Evolutionary conservation across 352 stramenopile genomes (phyloP), one percentile per base, ranked within the genome.

Genomic region (Globisporangium acanthophoron): DNA sequence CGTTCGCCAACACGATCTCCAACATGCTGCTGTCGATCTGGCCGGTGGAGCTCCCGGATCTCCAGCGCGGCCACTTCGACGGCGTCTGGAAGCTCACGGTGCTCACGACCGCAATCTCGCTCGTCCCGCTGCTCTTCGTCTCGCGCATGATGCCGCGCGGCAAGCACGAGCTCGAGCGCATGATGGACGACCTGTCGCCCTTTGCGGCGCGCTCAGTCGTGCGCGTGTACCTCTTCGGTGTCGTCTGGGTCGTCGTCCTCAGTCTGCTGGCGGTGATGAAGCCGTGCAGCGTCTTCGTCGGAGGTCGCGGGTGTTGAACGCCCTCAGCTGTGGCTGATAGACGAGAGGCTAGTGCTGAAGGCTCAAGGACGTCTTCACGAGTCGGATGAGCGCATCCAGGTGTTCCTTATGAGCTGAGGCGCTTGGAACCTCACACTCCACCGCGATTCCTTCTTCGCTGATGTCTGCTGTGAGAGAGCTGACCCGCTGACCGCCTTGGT

Each of bases 31-130:
- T 93, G 35, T 61, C 61, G 2, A 54, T 93, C 15, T 93, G 84
- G 84, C 76, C 81, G 5, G 84, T 91, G 16, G 78, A 93, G 47
- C 60, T 91, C 0, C 52, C 55, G 3, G 80, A 93, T 52, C 71
- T 93, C 7, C 54, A 78, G 46, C 64, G 59, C 0, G 73, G 76
- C 20, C 53, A 87, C 33, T 85, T 71, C n/a, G 69, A 65, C 41
- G 84, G 84, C 15, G 76, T 93, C 15, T 93, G 84, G 84, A 92
- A 92, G 54, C 70, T 93, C 31, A 87, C 84, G 11, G 54, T 90
- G 9, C 69, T 93, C 33, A 88, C 84, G 3, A 77, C 71, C 37
- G 29, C 70, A 6, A 72, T 93, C 11, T 73, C 78, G 27, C 61
- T 91, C n/a, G n/a, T 88, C 7, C 67, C 76, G 33, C 56, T 83